Evolutionary conservation across 2,329 filamentous ascomycete genomes (phyloP), one percentile per base, ranked within the genome.

Genomic region (Aureobasidium sp.): DNA sequence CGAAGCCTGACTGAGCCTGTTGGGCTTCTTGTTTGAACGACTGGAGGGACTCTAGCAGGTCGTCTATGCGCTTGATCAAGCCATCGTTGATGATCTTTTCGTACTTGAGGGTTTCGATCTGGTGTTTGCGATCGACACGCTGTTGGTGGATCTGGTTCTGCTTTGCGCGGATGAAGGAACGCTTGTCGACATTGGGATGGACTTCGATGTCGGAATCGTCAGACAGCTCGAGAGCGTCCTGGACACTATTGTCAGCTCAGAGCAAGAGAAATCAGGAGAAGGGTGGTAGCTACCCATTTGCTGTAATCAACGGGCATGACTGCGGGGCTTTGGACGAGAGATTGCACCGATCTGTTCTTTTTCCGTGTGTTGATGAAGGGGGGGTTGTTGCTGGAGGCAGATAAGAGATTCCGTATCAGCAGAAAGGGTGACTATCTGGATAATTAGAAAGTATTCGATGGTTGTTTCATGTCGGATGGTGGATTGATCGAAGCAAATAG

Each of bases 121-220:
- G 87, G 68, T 89, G 85, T 72, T 88, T 90, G 61, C 94, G 87
- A 69, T 95, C 88, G 66, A 86, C 81, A 60, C 94, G 87, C 73
- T 96, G 88, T 70, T 92, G 85, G 74, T 99, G 94, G 69, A 99
- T 99, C 77, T 99, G 92, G 68, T 86, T 88, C 78, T 97, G 94
- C 77, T 99, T 99, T 65, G 94, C 95, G 66, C 93, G 90, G 74
- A 99, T 99, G 75, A 99, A 99, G 63, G 93, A 97, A 55, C 88
- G 85, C 75, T 99, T 99, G 78, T 99, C 94, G 73, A 99, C 94
- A 73, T 99, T 99, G 63, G 94, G 94, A 75, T 99, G 94, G 55
- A 97, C 94, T 77, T 99, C 94, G 69, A 99, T 87, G 70, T 99
- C 94, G 55, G 91, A 96, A 76, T 99, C 94, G 75, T 99, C 94